Base-by-base conservation (phyloP, 257 asterid species). In the Eustoma russellianum region DNA sequence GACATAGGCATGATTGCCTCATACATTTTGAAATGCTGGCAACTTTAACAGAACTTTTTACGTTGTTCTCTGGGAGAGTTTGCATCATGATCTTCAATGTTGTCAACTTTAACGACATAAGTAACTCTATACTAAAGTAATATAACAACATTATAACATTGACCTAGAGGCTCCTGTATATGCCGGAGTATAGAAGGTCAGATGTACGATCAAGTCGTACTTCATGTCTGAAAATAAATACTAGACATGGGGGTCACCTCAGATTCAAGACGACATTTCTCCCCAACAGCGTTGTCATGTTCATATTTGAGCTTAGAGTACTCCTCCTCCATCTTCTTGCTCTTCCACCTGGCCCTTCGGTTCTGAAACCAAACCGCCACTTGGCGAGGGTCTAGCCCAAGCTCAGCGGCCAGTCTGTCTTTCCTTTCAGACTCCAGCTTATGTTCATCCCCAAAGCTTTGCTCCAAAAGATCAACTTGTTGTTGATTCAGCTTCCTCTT, bases 311-410 rank as follows among this genome's bases (percentile, higher is more conserved):
- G 79, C 54, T 62, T 76, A 35, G 76, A 53, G 65, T 71, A 90
- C 68, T 90, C 96, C 13, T 90, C 98, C 74, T 90, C 98, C 9
- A 86, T 76, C 67, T 68, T 90, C 82, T 90, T 82, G 63, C 66
- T 68, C 93, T 72, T 81, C 98, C 98, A 90, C 24, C 98, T 65
- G 7, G 93, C 96, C 55, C 98, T 53, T 16, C 95, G 52, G 76
- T 90, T 90, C 64, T 90, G 98, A 46, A 90, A 90, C 98, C 98
- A 90, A 3, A 90, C 98, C 1, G 96, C 98, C 13, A 90, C 98
- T 73, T 90, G 96, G 33, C 98, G 81, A 0, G 96, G 87, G 56
- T 90, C 96, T 7, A 90, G 69, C 33, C 93, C 95, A 17, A 90
- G 69, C 81, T 90, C 96, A 3, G 79, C 61, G 3, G 98, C 98